Conservation (phyloP, 2,329 filamentous ascomycete genomes). For the Calycina marina region DNA sequence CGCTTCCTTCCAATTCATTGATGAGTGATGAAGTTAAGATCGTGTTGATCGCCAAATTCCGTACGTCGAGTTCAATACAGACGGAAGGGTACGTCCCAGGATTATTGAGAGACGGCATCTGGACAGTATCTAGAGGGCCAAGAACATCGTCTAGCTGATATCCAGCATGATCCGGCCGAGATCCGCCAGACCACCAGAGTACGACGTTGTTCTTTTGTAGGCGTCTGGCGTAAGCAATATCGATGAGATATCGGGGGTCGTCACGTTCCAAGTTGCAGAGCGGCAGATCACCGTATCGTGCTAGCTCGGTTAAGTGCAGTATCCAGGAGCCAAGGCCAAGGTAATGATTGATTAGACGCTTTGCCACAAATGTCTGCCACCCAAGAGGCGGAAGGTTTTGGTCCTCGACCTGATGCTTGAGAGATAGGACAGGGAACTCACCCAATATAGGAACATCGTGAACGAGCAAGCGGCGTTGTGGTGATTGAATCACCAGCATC, state of each 20-base stretch:
- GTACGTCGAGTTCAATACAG: slow-evolving; percentile 86
- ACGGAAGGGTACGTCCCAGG: slow-evolving; percentile 90
- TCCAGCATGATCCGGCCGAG: slow-evolving; percentile 85
- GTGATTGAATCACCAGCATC: slow-evolving; percentile 82
- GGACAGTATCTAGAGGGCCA: slow-evolving; percentile 68
- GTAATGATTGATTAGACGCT: slow-evolving; percentile 76
- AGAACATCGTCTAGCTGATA: slow-evolving; percentile 87
- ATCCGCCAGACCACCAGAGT: slow-evolving; percentile 86
- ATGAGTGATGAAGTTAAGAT: slow-evolving; percentile 92
- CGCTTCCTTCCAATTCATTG: slow-evolving; percentile 85
- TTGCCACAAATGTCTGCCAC: slow-evolving; percentile 84
- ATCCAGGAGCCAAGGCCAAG: slow-evolving; percentile 90
- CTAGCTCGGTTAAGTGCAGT: slow-evolving; percentile 70
- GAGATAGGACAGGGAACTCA: slow-evolving; percentile 69
- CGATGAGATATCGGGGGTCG: slow-evolving; percentile 87
- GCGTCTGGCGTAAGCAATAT: slow-evolving; percentile 83
- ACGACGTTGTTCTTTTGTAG: slow-evolving; percentile 86
- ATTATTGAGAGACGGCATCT: slow-evolving; percentile 88
- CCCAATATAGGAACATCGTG: slow-evolving; percentile 75
- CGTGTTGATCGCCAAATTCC: slow-evolving; percentile 94
- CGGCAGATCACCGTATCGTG: slow-evolving; percentile 84
- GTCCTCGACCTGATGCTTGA: slow-evolving; percentile 72
- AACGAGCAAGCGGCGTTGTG: slow-evolving; percentile 63
- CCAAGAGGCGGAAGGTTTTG: slow-evolving; percentile 80
- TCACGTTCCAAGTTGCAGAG: slow-evolving; percentile 91